Percentiles rank a stretch among this genome's conserved stretches.
phyloP scores from a whole-genome alignment of 2,329 filamentous ascomycete species.

The Metarhizium robertsii region DNA sequence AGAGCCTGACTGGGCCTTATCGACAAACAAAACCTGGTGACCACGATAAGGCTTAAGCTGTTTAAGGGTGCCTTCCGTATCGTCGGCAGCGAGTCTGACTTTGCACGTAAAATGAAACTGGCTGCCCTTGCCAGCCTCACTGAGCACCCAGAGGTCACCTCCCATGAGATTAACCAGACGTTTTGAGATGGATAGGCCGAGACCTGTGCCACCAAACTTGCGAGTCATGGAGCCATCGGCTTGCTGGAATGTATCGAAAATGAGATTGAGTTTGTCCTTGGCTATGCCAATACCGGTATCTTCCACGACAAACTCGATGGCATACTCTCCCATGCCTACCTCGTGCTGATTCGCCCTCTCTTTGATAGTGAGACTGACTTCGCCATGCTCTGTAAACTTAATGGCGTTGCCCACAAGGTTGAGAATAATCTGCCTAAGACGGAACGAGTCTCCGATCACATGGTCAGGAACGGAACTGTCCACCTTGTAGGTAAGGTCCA shows the following conservation, averaged over 20 bases:
- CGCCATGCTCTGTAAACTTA: constrained; percentile 96
- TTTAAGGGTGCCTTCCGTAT: constrained; percentile 68
- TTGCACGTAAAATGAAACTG: constrained; percentile 95
- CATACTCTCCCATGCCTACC: constrained; percentile 65
- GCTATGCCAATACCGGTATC: constrained; percentile 97
- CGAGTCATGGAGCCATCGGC: constrained; percentile 94
- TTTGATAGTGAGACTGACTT: constrained; percentile 89
- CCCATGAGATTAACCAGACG: constrained; percentile 93
- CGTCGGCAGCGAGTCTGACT: constrained; percentile 73
- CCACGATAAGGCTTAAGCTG: constrained; percentile 85
- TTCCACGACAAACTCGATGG: constrained; percentile 90
- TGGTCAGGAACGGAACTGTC: constrained; percentile 91
- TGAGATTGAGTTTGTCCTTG: constrained; percentile 87
- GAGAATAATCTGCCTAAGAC: constrained; percentile 89
- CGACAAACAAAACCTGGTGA: constrained; percentile 88
- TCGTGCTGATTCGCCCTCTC: constrained; percentile 54
- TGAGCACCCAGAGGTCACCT: constrained; percentile 92
- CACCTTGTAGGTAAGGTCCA: constrained; percentile 88
- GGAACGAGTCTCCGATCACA: constrained; percentile 93
- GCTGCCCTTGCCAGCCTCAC: constrained; percentile 82
- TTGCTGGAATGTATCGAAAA: constrained; percentile 98
- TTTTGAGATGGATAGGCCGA: constrained; percentile 92
- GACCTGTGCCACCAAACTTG: constrained; percentile 89
- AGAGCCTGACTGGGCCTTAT: constrained; percentile 74
- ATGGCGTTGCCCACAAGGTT: constrained; percentile 97